phyloP scores from a whole-genome alignment of 2,329 filamentous ascomycete genomes.

The Sarocladium oryzae region DNA sequence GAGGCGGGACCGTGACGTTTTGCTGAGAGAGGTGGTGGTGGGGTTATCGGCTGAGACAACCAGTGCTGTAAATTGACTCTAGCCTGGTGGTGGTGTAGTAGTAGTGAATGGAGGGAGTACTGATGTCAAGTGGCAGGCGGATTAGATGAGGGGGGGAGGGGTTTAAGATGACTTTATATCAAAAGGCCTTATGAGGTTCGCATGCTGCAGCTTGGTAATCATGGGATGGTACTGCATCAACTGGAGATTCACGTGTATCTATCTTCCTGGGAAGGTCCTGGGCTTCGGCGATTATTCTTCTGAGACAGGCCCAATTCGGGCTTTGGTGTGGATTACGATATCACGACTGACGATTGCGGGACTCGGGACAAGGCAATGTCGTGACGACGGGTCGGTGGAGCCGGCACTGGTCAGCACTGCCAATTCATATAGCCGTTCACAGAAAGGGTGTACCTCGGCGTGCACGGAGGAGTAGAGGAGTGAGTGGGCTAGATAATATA shows the following conservation, averaged over 20 bases:
- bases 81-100: neutral
- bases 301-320: no score
- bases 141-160: no score
- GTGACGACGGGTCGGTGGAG: constrained; percentile 4
- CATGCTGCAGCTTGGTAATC: neutral
- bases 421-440: no score
- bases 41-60: neutral
- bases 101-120: neutral
- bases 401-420: no score
- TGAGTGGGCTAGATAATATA: no score
- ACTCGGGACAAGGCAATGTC: constrained; percentile 8
- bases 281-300: no score
- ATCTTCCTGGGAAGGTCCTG: no score
- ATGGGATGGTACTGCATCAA: no score
- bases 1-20: neutral
- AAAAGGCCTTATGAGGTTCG: no score
- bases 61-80: no score
- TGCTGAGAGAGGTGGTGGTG: neutral
- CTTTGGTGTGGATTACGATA: neutral
- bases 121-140: neutral
- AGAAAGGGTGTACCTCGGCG: neutral
- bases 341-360: neutral
- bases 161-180: neutral
- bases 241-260: no score
- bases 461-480: no score